Percentiles rank a stretch among this genome's conserved stretches.
Evolutionary conservation across 2,329 filamentous ascomycete species (phyloP).

Genomic region (Cytospora mali): DNA sequence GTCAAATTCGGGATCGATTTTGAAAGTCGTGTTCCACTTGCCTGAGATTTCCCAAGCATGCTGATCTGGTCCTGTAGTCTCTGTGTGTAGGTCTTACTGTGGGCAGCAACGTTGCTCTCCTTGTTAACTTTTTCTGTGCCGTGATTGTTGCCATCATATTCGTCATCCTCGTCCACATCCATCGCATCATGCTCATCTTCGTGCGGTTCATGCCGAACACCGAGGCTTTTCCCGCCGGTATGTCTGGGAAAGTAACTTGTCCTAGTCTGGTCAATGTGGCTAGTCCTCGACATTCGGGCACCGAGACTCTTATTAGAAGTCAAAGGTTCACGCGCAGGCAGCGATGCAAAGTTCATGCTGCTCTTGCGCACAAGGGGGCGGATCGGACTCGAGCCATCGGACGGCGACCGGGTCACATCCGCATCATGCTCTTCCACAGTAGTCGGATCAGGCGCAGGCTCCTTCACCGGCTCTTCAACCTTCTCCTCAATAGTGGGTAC

Average conservation of each 20-base stretch:
- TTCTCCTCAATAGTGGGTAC: slow-evolving; percentile 1
- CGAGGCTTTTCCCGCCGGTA: slow-evolving; percentile 74
- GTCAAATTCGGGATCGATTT: slow-evolving; percentile 49
- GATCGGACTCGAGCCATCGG: slow-evolving; percentile 73
- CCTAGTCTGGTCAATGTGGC: slow-evolving; percentile 73
- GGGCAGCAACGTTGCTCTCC: slow-evolving; percentile 54
- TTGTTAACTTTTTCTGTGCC: slow-evolving; percentile 45
- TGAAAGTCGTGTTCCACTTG: slow-evolving; percentile 49
- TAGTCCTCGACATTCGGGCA: slow-evolving; percentile 71
- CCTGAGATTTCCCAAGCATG: slow-evolving; percentile 62
- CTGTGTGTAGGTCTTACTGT: slow-evolving; percentile 93
- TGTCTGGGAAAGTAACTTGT: slow-evolving; percentile 74
- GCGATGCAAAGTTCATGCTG: slow-evolving; percentile 89
- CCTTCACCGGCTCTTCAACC: slow-evolving; percentile 27
- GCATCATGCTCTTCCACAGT: slow-evolving; percentile 36
- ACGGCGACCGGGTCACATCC: slow-evolving; percentile 61
- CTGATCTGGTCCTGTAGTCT: slow-evolving; percentile 91
- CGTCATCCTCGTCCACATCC: slow-evolving; percentile 50
- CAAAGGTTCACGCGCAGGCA: slow-evolving; percentile 88
- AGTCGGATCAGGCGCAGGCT: slow-evolving; percentile 26
- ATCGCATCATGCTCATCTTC: slow-evolving; percentile 56
- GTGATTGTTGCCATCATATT: slow-evolving; percentile 48
- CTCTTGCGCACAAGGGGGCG: slow-evolving; percentile 84
- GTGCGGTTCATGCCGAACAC: slow-evolving; percentile 49
- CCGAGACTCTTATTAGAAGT: slow-evolving; percentile 82